A percentile compares a stretch with the other conserved stretches of the same genome.
Evolutionary conservation across 2,329 filamentous ascomycete genomes (phyloP).

Genomic region (Trichoderma atrobrunneum): DNA sequence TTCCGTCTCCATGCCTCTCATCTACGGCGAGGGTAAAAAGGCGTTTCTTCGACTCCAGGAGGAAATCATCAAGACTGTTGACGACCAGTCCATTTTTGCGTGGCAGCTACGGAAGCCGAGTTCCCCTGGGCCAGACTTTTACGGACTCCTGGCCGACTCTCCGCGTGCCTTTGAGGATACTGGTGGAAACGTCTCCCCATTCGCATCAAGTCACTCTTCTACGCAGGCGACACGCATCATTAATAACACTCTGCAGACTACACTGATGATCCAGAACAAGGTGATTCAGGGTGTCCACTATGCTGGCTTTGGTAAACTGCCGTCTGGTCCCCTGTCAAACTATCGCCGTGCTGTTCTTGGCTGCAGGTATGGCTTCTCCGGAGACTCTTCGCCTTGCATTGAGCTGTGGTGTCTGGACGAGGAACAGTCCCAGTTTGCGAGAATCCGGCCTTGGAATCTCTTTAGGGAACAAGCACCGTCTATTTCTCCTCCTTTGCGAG

Average conservation of each 20-base stretch:
- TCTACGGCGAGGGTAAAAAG: slow-evolving; percentile 22
- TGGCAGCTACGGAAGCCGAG: neutral
- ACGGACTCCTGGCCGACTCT: neutral
- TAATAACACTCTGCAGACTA: neutral
- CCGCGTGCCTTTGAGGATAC: neutral
- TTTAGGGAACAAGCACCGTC: neutral
- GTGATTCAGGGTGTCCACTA: neutral
- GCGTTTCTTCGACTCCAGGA: slow-evolving; percentile 5
- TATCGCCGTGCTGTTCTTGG: neutral
- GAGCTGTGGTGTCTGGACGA: neutral
- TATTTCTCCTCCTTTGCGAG: neutral
- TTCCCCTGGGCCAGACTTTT: neutral
- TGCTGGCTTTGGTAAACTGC: neutral
- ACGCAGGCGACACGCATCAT: neutral
- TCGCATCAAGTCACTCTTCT: neutral
- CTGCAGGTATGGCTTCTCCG: neutral
- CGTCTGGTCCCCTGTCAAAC: neutral
- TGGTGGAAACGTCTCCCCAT: neutral
- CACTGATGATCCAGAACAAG: neutral
- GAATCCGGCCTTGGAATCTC: neutral
- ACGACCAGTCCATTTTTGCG: slow-evolving; percentile 9
- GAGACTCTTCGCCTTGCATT: neutral
- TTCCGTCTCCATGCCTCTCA: slow-evolving; percentile 22
- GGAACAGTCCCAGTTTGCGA: neutral
- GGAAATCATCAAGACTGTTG: neutral